phyloP scores from a whole-genome alignment of 169 alveolate genomes.

The Theileria luwenshuni region DNA sequence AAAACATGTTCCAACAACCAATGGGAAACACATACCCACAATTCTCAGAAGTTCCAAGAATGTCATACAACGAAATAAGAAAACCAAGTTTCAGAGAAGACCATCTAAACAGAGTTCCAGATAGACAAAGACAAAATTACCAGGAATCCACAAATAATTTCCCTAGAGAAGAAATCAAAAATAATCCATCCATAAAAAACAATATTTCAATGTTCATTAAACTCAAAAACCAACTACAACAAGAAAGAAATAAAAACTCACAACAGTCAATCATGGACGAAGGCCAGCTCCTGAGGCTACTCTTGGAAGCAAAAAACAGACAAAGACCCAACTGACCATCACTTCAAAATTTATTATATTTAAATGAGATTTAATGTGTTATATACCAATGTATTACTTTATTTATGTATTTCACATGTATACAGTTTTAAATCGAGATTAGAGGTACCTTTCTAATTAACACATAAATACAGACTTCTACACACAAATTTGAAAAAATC shows the following conservation, averaged over 20 bases:
- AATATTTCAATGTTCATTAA: slow-evolving; percentile 49
- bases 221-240: slow-evolving; percentile 60
- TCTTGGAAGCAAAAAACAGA: slow-evolving; percentile 60
- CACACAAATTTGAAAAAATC: not conserved
- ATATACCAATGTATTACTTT: not conserved
- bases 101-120: too few relatives aligned
- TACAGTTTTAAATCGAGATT: too few relatives aligned
- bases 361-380: slow-evolving; percentile 24
- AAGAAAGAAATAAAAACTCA: slow-evolving; percentile 42
- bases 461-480: not conserved
- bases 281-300: slow-evolving; percentile 60
- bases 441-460: too few relatives aligned
- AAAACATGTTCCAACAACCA: too few relatives aligned
- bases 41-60: too few relatives aligned
- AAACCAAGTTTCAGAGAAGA: too few relatives aligned
- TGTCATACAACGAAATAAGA: too few relatives aligned
- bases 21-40: too few relatives aligned
- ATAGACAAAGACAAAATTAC: too few relatives aligned
- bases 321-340: slow-evolving; percentile 17
- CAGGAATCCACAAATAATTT: too few relatives aligned
- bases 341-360: not conserved
- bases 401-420: too few relatives aligned
- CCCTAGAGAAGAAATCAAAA: slow-evolving; percentile 8
- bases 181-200: slow-evolving; percentile 9
- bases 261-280: slow-evolving; percentile 61